A percentile compares a stretch with the other conserved stretches of the same genome.
Evolutionary conservation across 257 asterid genomes (phyloP).

Genomic region (Hygrophila difformis): DNA sequence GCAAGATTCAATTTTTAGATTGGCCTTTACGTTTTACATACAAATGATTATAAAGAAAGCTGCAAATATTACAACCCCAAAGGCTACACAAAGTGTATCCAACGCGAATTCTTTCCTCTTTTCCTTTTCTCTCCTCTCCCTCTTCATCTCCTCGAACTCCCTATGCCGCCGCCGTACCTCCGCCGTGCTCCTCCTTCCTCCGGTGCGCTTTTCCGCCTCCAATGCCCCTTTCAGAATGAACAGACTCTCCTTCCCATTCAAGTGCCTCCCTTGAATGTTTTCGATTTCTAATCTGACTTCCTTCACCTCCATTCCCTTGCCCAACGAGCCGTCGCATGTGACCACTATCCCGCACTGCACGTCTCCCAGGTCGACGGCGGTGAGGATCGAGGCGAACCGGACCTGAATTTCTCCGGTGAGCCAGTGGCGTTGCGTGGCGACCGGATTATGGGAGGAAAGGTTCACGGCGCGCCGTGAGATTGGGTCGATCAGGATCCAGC

Average conservation of each 20-base stretch:
- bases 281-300: conserved; percentile 76
- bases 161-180: conserved; percentile 34
- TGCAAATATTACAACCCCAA: conserved; percentile 47
- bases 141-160: conserved; percentile 44
- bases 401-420: conserved; percentile 71
- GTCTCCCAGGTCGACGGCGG: conserved; percentile 21
- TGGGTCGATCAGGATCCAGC: conserved; percentile 76
- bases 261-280: conserved; percentile 66
- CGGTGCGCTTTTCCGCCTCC: conserved; percentile 47
- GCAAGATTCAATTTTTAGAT: too few relatives aligned
- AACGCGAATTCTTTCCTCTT: conserved; percentile 51
- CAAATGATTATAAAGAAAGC: conserved; percentile 23
- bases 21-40: conserved; percentile 6
- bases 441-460: conserved; percentile 60
- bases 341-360: conserved; percentile 56
- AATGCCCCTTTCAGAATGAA: conserved; percentile 52
- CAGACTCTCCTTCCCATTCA: conserved; percentile 80
- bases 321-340: conserved; percentile 57
- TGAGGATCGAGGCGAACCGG: conserved; percentile 42
- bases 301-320: conserved; percentile 68
- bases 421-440: conserved; percentile 76
- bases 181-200: conserved; percentile 30
- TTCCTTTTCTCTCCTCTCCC: conserved; percentile 47
- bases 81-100: conserved; percentile 46
- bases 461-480: conserved; percentile 40